Evolutionary conservation across 345 rosid species (phyloP).

Genomic region (Moricandia arvensis): DNA sequence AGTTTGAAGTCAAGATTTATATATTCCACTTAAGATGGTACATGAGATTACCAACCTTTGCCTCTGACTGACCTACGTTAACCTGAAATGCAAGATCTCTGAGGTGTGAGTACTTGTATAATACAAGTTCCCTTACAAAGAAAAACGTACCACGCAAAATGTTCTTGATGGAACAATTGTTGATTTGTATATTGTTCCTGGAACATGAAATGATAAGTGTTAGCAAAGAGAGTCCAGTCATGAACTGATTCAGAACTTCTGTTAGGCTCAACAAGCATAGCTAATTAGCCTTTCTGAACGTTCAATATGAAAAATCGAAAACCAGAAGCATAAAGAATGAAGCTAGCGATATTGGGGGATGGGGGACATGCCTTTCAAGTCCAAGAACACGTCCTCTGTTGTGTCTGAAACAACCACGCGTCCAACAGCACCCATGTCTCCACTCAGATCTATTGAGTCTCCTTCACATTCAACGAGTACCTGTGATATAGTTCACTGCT

Average conservation of each 20-base stretch:
- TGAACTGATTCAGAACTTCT: not conserved
- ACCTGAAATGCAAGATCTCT: constrained; percentile 50
- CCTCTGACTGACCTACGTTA: constrained; percentile 83
- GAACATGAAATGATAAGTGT: constrained; percentile 35
- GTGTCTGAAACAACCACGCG: constrained; percentile 71
- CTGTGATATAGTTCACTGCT: constrained; percentile 43
- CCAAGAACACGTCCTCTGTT: constrained; percentile 64
- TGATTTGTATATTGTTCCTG: constrained; percentile 93
- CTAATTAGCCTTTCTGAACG: not conserved
- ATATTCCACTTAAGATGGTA: too few relatives aligned
- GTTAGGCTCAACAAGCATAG: constrained; percentile 1
- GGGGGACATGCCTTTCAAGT: constrained; percentile 67
- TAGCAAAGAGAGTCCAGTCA: not conserved
- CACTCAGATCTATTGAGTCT: constrained; percentile 88
- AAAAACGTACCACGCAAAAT: constrained; percentile 72
- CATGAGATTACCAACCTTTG: constrained; percentile 60
- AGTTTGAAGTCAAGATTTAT: not conserved
- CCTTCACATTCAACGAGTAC: constrained; percentile 96
- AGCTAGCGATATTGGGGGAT: not conserved
- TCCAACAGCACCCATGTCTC: constrained; percentile 96
- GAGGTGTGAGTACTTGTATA: constrained; percentile 8
- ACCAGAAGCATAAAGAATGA: constrained; percentile 5
- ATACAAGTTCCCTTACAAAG: not conserved
- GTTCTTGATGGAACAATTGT: constrained; percentile 83
- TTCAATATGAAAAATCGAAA: too few relatives aligned